Conservation (phyloP, 257 asterid species). For the Solanum microdontum region DNA sequence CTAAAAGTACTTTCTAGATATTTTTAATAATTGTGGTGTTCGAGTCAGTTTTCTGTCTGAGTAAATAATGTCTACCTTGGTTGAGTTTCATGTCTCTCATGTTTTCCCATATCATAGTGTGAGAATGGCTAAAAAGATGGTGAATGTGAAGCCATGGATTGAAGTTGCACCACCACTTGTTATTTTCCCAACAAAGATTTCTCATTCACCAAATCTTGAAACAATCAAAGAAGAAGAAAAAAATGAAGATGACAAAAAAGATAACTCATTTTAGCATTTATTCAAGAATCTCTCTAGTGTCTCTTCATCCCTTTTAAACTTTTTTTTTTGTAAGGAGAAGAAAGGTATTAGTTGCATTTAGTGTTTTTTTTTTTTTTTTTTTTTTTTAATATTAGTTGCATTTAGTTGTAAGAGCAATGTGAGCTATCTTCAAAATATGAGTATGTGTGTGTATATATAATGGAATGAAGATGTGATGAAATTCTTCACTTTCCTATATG, state of each 20-base stretch:
- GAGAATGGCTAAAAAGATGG: slow-evolving; percentile 22
- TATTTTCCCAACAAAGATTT: slow-evolving; percentile 16
- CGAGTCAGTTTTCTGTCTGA: not conserved
- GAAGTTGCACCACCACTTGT: slow-evolving; percentile 42
- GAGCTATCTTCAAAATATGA: not conserved
- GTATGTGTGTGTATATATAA: not conserved
- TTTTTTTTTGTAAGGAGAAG: not conserved
- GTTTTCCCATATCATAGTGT: not conserved
- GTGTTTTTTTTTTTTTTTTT: too few relatives aligned
- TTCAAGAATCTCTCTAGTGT: not conserved
- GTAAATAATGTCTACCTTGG: not conserved
- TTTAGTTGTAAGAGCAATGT: not conserved
- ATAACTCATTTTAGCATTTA: not conserved
- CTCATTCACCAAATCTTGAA: slow-evolving; percentile 36
- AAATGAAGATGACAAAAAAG: not conserved
- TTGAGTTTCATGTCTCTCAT: not conserved
- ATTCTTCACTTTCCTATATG: not conserved
- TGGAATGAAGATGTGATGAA: not conserved
- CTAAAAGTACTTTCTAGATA: not conserved
- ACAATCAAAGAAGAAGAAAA: slow-evolving; percentile 34
- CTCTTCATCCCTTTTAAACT: not conserved
- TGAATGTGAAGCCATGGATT: slow-evolving; percentile 10
- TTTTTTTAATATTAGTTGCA: not conserved
- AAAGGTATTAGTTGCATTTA: not conserved
- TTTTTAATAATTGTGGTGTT: not conserved